Base-by-base conservation (phyloP, 1,139 yeast species). In the Protomyces inundatus region DNA sequence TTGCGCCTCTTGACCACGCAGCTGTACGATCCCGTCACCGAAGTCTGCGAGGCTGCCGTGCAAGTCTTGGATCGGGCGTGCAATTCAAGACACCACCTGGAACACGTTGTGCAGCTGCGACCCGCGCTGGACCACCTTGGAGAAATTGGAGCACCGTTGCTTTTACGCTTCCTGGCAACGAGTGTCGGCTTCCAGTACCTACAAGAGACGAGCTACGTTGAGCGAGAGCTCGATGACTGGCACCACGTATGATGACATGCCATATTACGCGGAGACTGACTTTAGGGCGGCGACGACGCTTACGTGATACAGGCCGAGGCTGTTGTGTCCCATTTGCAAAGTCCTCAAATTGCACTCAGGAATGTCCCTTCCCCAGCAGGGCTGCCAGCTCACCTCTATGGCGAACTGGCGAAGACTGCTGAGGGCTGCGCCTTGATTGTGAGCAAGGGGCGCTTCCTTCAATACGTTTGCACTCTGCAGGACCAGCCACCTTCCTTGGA, bases 331-430 rank as follows among this genome's bases (percentile, higher is more conserved):
- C 34, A n/a, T 9, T 23, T 55, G 32, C 33, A 23, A 12, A 34
- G 54, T 9, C 58, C 58, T 33, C 23, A 14, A 30, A 5, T 10
- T 4, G 16, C n/a, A 12, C 9, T 35, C 14, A 23, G 1, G 23
- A 12, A 40, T 4, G 16, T 30, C 6, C 30, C 16, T 16, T 10
- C 33, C 10, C 53, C 48, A 46, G 58, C 55, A 23, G 30, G 39
- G 6, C 53, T 64, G n/a, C 90, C 91, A 1, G 76, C 83, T 12
- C 90, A 89, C 71, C 88, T 91, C 70, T 89, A 89, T 73, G 89
- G 90, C 54, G 88, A 86, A 70, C 76, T 91, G 57, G 86, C 90
- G 0, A 82, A 86, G 62, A 89, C 97, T 0, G 88, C 84, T 66
- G 95, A 88, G 67, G 98, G 98, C 0, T 80, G 88, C 61, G 76